phyloP scores from a whole-genome alignment of 73 alveolate species.

The Symbiodinium natans region DNA sequence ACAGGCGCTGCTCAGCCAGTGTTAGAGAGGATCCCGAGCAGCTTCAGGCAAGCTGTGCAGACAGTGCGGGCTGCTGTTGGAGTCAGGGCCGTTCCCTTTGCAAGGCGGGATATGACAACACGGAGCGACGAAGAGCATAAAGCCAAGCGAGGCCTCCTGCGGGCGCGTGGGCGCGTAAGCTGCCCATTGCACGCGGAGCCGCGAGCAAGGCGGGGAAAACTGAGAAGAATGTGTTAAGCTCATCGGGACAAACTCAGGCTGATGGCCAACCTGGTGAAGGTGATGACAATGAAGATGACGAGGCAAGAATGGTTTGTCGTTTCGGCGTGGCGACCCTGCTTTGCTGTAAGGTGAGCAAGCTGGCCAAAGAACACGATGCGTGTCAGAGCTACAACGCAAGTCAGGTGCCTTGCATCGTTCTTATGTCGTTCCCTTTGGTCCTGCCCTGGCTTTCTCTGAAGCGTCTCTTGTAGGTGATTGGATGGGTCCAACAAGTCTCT shows the following conservation, averaged over 20 bases:
- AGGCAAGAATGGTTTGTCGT: conserved; percentile 13
- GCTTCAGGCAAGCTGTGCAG: background rate
- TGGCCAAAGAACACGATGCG: background rate
- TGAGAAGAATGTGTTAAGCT: background rate
- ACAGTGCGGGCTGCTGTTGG: background rate
- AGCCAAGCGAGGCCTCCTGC: conserved; percentile 9
- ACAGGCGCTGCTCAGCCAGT: conserved; percentile 1
- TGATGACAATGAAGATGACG: conserved; percentile 7
- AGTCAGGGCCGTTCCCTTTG: background rate
- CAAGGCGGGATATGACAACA: background rate
- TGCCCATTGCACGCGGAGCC: conserved; percentile 10
- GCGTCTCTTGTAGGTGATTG: background rate
- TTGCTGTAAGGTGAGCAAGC: conserved; percentile 5
- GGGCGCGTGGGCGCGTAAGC: conserved; percentile 31
- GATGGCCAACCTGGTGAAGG: no score
- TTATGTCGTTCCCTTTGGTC: background rate
- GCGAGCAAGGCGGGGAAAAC: conserved; percentile 15
- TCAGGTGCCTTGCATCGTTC: background rate
- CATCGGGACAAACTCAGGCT: conserved; percentile 9
- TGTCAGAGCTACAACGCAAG: background rate
- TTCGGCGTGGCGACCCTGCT: background rate
- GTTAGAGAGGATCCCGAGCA: conserved; percentile 13
- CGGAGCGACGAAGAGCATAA: background rate
- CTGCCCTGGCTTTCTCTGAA: background rate
- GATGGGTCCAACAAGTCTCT: background rate